Base-by-base conservation (phyloP, 768 basidiomycete genomes). In the Trametes cingulata region DNA sequence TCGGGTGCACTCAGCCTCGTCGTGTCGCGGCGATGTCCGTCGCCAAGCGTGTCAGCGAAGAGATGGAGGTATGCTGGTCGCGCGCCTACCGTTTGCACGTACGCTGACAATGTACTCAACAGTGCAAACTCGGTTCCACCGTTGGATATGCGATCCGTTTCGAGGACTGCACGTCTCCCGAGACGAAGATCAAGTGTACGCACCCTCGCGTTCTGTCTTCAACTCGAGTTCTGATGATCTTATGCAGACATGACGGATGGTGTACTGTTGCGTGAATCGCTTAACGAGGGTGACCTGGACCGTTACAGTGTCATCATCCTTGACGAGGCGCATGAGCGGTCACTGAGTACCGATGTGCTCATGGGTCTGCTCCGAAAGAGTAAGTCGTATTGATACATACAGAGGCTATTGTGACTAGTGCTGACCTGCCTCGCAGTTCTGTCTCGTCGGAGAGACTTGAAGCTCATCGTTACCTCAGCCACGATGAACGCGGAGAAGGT, bases 401-500 rank as follows among this genome's bases (percentile, higher is more conserved):
- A 40, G 51, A 46, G 36, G 17, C 15, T 1, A 37, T 0, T 24
- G 3, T n/a, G 12, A 29, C 71, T 50, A 4, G 29, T 39, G 24
- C 56, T 50, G 9, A 56, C 22, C 15, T 7, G 25, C 2, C 19
- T 19, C 51, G 6, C 39, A 75, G 74, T 75, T 24, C 57, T 99
- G 22, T 94, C 95, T 1, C 84, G 97, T 3, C 80, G 97, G 60
- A 80, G 95, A 56, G 97, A 99, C 71, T 77, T 98, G 42, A 98
- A 94, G 73, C 85, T 99, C 42, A 94, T 99, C 64, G 95, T 99
- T 39, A 98, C 97, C 1, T 98, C 97, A 8, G 97, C 97, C 2
- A 99, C 97, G 3, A 99, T 99, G 97, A 99, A 99, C 71, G 92
- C 97, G 0, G 95, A 97, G 49, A 99, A 99, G 86, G 95, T 91